Evolutionary conservation across 2,329 filamentous ascomycete species (phyloP), one percentile per base, ranked within the genome.

Genomic region (Sporothrix curviconia): DNA sequence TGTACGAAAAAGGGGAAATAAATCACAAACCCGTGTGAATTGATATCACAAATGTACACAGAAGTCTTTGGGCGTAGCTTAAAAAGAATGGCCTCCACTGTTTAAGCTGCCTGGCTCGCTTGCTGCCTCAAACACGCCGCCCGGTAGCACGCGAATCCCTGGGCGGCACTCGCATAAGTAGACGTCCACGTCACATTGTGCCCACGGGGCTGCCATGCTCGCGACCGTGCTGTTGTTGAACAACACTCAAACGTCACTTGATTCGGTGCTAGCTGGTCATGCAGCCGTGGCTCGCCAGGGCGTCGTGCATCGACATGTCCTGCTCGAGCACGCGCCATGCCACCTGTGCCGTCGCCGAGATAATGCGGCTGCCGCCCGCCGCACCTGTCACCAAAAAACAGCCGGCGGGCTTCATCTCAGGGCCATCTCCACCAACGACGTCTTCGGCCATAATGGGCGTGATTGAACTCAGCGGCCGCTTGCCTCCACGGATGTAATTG

Each of bases 301-400:
- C 86, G 50, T 88, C 76, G 0, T 75, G 69, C 0, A 83, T 75
- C 0, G 78, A 83, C 73, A 90, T 73, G 3, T 72, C 71, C 36
- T 81, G 79, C 63, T 95, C 90, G 0, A 96, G 73, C 0, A 91
- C 79, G 64, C 91, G 80, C 66, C 89, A 84, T 4, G 91, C 74
- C 57, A 85, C 86, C 70, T 94, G 90, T n/a, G 91, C 79, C 0
- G 87, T 92, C 0, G 89, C 76, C 0, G 90, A 95, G 65, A 90
- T 92, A 69, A 96, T 96, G 3, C 89, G 79, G 42, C 85, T 90
- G 0, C 92, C 92, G 1, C 92, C 92, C 0, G 91, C 90, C 0
- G 89, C 83, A 3, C 90, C 90, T 0, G 88, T 82, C 17, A 86
- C 77, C 59, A 92, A 92, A 81, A 67, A 86, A 89, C 0, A 95